Evolutionary conservation across 2,329 filamentous ascomycete species (phyloP).

Genomic region (Pyrenochaeta sp.): DNA sequence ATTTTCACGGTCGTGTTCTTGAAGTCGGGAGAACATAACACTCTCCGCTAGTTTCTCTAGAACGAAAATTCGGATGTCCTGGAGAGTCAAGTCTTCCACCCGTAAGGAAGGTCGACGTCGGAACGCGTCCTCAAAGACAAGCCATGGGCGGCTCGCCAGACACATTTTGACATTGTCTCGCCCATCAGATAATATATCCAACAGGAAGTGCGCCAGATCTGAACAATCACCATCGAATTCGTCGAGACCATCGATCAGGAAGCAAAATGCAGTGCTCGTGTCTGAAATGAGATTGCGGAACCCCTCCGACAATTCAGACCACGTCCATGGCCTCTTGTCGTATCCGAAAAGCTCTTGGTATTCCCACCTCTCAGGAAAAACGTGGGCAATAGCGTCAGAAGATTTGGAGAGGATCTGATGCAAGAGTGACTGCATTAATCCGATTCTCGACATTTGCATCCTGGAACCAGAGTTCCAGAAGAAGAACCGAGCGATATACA

Average conservation of each 20-base stretch:
- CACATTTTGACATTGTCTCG: conserved; percentile 29
- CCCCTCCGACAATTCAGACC: conserved; percentile 7
- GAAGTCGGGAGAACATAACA: conserved; percentile 9
- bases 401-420: conserved; percentile 10
- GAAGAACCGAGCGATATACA: too few species aligned
- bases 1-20: conserved; percentile 27
- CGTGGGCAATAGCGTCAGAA: not conserved
- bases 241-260: conserved; percentile 19
- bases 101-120: conserved; percentile 23
- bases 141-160: conserved; percentile 37
- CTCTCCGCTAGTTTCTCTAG: not conserved
- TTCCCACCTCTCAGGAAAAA: conserved; percentile 4
- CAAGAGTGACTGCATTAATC: conserved; percentile 1
- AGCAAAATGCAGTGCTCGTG: conserved; percentile 55
- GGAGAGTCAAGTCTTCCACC: conserved; percentile 29
- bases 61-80: conserved; percentile 24
- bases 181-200: not conserved
- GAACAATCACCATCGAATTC: conserved; percentile 8
- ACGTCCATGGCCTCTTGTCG: conserved; percentile 4
- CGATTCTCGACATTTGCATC: conserved; percentile 9
- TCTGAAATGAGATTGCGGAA: conserved; percentile 55
- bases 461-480: conserved; percentile 38
- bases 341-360: conserved; percentile 1
- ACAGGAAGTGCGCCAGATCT: not conserved
- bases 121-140: conserved; percentile 32